phyloP scores from a whole-genome alignment of 257 asterid species.

The Solanum virginianum region DNA sequence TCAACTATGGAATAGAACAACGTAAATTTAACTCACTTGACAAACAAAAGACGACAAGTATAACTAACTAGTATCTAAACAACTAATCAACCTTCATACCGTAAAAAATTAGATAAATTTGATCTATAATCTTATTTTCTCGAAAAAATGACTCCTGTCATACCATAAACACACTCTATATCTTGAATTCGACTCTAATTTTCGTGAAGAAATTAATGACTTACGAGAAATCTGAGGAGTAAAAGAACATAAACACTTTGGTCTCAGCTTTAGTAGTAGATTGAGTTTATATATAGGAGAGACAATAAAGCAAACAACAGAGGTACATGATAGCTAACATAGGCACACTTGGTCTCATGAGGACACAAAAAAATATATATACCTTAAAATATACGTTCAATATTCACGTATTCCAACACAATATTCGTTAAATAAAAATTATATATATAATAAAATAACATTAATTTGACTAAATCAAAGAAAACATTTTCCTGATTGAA shows the following conservation, averaged over 20 bases:
- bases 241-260: not conserved
- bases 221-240: not conserved
- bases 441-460: not conserved
- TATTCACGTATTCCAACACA: constrained; percentile 1
- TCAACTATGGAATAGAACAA: not conserved
- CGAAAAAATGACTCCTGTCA: not conserved
- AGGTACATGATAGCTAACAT: constrained; percentile 31
- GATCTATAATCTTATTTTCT: not conserved
- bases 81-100: not conserved
- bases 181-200: not conserved
- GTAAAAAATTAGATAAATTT: not conserved
- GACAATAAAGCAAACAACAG: constrained; percentile 9
- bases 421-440: not conserved
- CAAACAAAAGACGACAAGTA: not conserved
- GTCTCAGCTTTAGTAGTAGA: not conserved
- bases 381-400: not conserved
- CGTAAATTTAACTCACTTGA: not conserved
- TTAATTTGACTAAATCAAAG: constrained; percentile 19
- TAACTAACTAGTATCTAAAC: not conserved
- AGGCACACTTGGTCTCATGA: constrained; percentile 11
- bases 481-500: constrained; percentile 14
- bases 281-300: constrained; percentile 5
- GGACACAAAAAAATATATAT: not conserved
- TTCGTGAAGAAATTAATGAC: not conserved
- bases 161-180: not conserved